phyloP scores from a whole-genome alignment of 306 rosid species.

The Canavalia gladiata region DNA sequence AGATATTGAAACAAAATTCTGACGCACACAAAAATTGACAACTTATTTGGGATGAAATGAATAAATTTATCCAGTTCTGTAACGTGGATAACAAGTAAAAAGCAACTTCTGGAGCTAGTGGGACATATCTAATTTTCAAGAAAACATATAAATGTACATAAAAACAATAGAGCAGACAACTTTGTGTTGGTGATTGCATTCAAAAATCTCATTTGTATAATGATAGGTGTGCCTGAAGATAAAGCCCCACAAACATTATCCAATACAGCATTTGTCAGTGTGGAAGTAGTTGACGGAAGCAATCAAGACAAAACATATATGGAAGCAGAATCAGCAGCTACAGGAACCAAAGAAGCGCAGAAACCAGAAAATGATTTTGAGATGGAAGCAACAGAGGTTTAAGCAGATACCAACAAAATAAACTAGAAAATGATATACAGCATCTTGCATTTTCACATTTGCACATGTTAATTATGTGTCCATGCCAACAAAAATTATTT shows the following conservation, averaged over 20 bases:
- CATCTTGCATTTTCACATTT: not conserved
- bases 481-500: not conserved
- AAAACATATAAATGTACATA: not conserved
- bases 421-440: not conserved
- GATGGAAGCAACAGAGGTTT: constrained; percentile 32
- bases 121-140: not conserved
- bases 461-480: not conserved
- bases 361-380: constrained; percentile 16
- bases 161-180: not conserved
- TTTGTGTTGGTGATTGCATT: not conserved
- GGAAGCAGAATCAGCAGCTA: constrained; percentile 28
- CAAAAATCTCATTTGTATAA: not conserved
- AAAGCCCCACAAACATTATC: not conserved
- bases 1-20: too few relatives aligned
- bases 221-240: constrained; percentile 3
- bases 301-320: constrained; percentile 28
- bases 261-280: not conserved
- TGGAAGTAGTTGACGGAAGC: constrained; percentile 16
- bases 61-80: not conserved
- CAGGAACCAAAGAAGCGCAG: constrained; percentile 29
- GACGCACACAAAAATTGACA: too few relatives aligned
- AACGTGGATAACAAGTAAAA: not conserved
- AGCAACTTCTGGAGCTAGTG: not conserved
- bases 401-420: not conserved
- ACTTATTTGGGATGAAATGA: too few relatives aligned